Conservation (phyloP, 192 early-diverging fungal genomes). For the Lunasporangiospora selenospora region DNA sequence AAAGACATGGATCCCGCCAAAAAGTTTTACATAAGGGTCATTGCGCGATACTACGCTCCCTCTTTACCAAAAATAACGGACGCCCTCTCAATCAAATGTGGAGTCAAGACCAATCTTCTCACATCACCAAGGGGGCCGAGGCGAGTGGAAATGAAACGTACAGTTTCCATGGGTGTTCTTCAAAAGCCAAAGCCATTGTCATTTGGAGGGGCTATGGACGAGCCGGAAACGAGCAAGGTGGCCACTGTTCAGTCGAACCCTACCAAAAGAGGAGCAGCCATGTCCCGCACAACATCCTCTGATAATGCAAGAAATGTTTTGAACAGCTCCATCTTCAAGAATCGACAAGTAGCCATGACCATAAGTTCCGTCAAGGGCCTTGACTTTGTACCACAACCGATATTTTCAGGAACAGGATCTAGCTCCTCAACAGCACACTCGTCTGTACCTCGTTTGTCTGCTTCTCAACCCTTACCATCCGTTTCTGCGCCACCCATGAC, state of each 20-base stretch:
- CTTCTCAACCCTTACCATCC: not conserved
- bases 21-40: conserved; percentile 30
- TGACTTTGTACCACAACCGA: not conserved
- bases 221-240: not conserved
- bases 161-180: conserved; percentile 30
- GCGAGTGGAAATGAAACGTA: conserved; percentile 12
- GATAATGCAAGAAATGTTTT: conserved; percentile 26
- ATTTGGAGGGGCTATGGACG: conserved; percentile 1
- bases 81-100: conserved; percentile 34
- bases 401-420: not conserved
- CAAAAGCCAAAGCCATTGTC: conserved; percentile 24
- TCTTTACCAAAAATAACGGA: conserved; percentile 21
- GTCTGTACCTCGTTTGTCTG: conserved; percentile 2
- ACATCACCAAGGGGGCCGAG: conserved; percentile 11
- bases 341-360: conserved; percentile 36
- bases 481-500: not conserved
- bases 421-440: not conserved
- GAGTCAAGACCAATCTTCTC: conserved; percentile 21
- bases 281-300: conserved; percentile 16
- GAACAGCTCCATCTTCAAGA: conserved; percentile 35
- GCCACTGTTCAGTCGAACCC: not conserved
- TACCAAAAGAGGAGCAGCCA: conserved; percentile 11
- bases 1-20: conserved; percentile 39
- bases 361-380: conserved; percentile 19
- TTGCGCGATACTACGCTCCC: conserved; percentile 24